Conservation (phyloP, 2,329 filamentous ascomycete species). For the Nemania abortiva region DNA sequence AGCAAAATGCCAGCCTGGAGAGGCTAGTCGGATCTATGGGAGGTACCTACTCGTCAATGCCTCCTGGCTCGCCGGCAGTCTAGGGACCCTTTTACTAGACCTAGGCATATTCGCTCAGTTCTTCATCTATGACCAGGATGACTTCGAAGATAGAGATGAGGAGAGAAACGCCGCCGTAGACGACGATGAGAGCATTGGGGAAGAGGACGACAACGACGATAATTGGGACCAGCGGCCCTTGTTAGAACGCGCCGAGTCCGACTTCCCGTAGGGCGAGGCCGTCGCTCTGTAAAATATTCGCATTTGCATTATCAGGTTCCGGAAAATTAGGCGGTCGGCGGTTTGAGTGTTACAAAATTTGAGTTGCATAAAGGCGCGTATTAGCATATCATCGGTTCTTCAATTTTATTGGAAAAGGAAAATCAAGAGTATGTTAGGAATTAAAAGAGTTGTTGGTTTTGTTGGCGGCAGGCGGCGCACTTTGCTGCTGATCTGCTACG, state of each 20-base stretch:
- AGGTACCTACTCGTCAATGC: slow-evolving; percentile 89
- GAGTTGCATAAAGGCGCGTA: slow-evolving; percentile 10
- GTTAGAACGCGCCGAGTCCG: slow-evolving; percentile 48
- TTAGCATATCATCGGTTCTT: slow-evolving; percentile 2
- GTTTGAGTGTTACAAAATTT: slow-evolving; percentile 16
- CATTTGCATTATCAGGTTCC: slow-evolving; percentile 26
- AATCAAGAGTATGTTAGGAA: background rate
- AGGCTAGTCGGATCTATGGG: slow-evolving; percentile 76
- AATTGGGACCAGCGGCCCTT: slow-evolving; percentile 50
- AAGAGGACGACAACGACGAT: slow-evolving; percentile 38
- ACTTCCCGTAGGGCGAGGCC: slow-evolving; percentile 18
- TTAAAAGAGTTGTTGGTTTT: no score
- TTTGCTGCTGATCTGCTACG: no score
- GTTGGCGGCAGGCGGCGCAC: no score
- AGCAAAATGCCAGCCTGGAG: slow-evolving; percentile 71
- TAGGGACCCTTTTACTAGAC: slow-evolving; percentile 88
- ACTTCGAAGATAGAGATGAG: slow-evolving; percentile 46
- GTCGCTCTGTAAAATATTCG: slow-evolving; percentile 9
- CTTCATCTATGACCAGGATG: slow-evolving; percentile 78
- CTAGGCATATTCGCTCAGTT: slow-evolving; percentile 91
- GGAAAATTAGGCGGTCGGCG: slow-evolving; percentile 25
- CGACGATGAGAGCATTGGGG: slow-evolving; percentile 45
- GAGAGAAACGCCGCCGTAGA: slow-evolving; percentile 38
- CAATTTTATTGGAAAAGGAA: background rate
- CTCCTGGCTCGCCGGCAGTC: slow-evolving; percentile 89